phyloP scores from a whole-genome alignment of 2,329 filamentous ascomycete genomes.

The Hansfordia pulvinata region DNA sequence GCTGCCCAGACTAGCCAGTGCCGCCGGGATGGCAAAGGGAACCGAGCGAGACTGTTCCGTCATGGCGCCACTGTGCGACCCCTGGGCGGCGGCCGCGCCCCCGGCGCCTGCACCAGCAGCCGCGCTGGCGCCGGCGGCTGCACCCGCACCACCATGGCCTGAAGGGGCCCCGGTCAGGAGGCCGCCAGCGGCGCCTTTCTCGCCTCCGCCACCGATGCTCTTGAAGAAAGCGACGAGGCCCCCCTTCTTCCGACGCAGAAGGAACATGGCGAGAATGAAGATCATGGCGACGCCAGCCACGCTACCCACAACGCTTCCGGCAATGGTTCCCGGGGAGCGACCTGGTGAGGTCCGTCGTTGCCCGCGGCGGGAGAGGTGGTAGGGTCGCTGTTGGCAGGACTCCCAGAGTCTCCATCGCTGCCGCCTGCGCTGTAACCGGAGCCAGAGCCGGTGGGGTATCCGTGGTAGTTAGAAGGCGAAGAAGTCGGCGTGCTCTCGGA shows the following conservation, averaged over 20 bases:
- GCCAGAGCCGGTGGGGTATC: too few relatives aligned
- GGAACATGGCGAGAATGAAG: conserved; percentile 35
- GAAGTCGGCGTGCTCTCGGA: not conserved
- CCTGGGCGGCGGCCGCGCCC: too few relatives aligned
- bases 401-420: too few relatives aligned
- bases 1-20: conserved; percentile 25
- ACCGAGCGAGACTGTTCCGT: conserved; percentile 25
- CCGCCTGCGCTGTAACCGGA: too few relatives aligned
- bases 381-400: too few relatives aligned
- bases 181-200: conserved; percentile 16
- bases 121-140: conserved; percentile 9
- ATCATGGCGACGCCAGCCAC: conserved; percentile 45
- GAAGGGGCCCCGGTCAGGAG: conserved; percentile 15
- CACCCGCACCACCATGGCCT: conserved; percentile 11
- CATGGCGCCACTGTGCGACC: conserved; percentile 27
- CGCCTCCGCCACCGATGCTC: conserved; percentile 26
- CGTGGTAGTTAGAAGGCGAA: not conserved
- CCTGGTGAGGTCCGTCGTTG: conserved; percentile 7
- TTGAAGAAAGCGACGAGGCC: conserved; percentile 25
- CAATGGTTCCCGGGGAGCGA: conserved; percentile 22
- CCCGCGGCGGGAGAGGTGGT: conserved; percentile 10
- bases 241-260: conserved; percentile 42
- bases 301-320: conserved; percentile 42
- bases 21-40: conserved; percentile 31
- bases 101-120: conserved; percentile 4